A percentile compares a stretch with the other conserved stretches of the same genome.
These are phyloP conservation scores for Acacia crassicarpa DNA, from an alignment of 306 rosid species.

Conservation along the genomic window DNA sequence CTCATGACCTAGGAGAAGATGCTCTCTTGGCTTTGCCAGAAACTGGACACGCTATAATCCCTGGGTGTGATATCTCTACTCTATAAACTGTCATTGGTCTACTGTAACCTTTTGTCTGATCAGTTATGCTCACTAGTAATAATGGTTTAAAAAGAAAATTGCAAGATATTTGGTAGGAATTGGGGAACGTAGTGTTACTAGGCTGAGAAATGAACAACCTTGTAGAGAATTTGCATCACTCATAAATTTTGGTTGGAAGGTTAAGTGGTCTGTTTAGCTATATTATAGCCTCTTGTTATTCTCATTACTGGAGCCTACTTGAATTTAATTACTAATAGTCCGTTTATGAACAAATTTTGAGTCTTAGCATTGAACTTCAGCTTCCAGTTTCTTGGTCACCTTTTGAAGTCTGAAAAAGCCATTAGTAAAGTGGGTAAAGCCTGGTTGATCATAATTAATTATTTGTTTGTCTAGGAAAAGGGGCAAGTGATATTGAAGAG, in stretches of 20 bases:
- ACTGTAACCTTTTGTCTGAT: background rate
- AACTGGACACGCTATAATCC: conserved; percentile 78
- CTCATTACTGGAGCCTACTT: background rate
- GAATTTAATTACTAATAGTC: background rate
- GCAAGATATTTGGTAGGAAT: background rate
- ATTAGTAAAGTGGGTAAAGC: background rate
- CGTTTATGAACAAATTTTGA: background rate
- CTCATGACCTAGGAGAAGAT: conserved; percentile 53
- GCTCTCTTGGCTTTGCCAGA: conserved; percentile 68
- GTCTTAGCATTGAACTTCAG: conserved; percentile 16
- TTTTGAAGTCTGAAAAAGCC: background rate
- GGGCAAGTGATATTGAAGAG: background rate
- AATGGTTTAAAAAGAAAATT: background rate
- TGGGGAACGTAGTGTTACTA: background rate
- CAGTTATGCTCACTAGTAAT: background rate
- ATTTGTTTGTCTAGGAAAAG: background rate
- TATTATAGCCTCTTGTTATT: background rate
- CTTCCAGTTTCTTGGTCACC: background rate
- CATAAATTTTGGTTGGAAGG: background rate
- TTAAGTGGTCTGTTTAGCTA: background rate
- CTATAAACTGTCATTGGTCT: background rate
- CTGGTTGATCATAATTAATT: background rate
- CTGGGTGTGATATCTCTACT: conserved; percentile 45
- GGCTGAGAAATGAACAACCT: background rate
- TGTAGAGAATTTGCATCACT: background rate